Evolutionary conservation across 192 early-diverging fungal species (phyloP), one percentile per base, ranked within the genome.

Genomic region (Ambispora gerdemannii): DNA sequence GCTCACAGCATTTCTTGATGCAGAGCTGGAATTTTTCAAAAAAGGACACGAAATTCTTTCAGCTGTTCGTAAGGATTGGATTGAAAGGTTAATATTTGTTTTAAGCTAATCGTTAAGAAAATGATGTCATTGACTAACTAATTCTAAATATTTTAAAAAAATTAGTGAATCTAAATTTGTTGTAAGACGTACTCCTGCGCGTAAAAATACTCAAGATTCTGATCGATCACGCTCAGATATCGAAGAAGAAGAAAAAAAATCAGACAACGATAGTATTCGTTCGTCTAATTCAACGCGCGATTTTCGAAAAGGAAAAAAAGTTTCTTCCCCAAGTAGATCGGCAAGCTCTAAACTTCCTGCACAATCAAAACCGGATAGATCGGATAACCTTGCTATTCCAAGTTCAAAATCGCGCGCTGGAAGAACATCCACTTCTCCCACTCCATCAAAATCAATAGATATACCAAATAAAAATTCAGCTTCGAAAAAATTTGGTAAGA

Each of bases 1-100:
- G n/a, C 51, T 81, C 4, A 62, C 50, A 19, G 22, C 55, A 27
- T 33, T 81, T 34, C 11, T 78, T 28, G 74, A 81, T 27, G 74
- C 72, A 17, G 74, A 81, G 35, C 34, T 67, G n/a, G 35, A 58
- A 68, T 68, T 49, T 56, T 68, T 55, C 22, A 68, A 68, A 68
- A 25, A 2, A 3, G 43, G 51, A 19, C 35, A 68, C 32, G 66
- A 68, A 55, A 68, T 68, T 25, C 34, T 68, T 34, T 17, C 28
- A 36, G 27, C 8, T 24, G 30, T 68, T 27, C 47, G 34, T 11
- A 56, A 68, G 28, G 66, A 68, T 27, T 68, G 66, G 66, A 51
- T 68, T 38, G 50, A 68, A 31, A 56, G 43, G 65, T 67, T 32
- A 13, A 27, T 47, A 64, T 64, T 6, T 22, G n/a, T n/a, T 1